Percentiles rank a stretch among this genome's conserved stretches.
phyloP scores from a whole-genome alignment of 148 eudicot genomes.

The Amaranthus cruentus region DNA sequence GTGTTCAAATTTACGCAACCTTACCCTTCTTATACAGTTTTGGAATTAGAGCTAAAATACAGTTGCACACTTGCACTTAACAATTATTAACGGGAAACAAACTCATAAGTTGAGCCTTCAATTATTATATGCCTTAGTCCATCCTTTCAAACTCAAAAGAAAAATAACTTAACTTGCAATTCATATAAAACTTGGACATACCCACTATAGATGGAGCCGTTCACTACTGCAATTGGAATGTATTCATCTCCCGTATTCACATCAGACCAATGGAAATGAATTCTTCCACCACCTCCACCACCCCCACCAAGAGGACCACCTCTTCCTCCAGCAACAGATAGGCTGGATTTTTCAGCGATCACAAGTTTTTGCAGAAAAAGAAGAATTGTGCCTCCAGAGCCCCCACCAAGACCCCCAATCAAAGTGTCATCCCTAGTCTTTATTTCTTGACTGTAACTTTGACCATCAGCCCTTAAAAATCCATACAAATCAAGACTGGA shows the following conservation, averaged over 20 bases:
- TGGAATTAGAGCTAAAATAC: too few species aligned
- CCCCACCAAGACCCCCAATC: slow-evolving; percentile 83
- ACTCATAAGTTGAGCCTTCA: not conserved
- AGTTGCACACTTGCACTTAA: not conserved
- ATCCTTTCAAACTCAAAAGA: not conserved
- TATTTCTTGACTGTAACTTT: slow-evolving; percentile 39
- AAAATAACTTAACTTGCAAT: not conserved
- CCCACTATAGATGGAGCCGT: slow-evolving; percentile 59
- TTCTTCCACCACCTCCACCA: slow-evolving; percentile 88
- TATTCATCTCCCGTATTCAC: slow-evolving; percentile 62
- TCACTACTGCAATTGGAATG: slow-evolving; percentile 57
- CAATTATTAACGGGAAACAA: not conserved
- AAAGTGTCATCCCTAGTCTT: slow-evolving; percentile 36
- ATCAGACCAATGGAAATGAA: slow-evolving; percentile 90
- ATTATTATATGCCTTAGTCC: not conserved
- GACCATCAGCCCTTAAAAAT: slow-evolving; percentile 73
- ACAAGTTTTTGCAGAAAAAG: slow-evolving; percentile 55
- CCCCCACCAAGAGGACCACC: slow-evolving; percentile 85
- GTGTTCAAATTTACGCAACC: too few species aligned
- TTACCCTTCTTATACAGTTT: too few species aligned
- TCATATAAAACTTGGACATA: slow-evolving; percentile 23
- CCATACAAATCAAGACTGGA: slow-evolving; percentile 57
- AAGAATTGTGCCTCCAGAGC: slow-evolving; percentile 88
- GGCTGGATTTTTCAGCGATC: slow-evolving; percentile 45
- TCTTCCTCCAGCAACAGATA: slow-evolving; percentile 72